Evolutionary conservation across 2,329 filamentous ascomycete species (phyloP).

Genomic region (Diaporthe australafricana): DNA sequence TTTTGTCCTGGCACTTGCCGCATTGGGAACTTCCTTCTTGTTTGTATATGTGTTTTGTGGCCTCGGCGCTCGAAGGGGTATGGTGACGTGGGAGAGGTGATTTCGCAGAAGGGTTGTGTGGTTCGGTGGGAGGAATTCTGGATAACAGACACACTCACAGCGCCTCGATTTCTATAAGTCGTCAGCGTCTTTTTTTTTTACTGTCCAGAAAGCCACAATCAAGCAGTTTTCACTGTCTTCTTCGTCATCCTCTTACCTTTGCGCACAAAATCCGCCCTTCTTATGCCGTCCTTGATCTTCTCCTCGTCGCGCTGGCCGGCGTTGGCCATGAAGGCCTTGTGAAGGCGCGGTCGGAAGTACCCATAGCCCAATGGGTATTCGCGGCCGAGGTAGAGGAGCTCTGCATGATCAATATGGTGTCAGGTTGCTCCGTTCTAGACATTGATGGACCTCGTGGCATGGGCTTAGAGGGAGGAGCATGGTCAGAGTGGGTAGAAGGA

Average conservation of each 20-base stretch:
- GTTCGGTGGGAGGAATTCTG: neutral
- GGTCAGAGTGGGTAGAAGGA: neutral
- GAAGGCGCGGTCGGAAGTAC: slow-evolving; percentile 85
- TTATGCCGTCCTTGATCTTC: slow-evolving; percentile 81
- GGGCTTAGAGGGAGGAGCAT: too few relatives aligned
- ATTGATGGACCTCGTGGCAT: too few relatives aligned
- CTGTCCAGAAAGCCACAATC: too few relatives aligned
- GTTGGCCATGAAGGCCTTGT: slow-evolving; percentile 87
- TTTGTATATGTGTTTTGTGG: too few relatives aligned
- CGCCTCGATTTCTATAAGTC: slow-evolving; percentile 82
- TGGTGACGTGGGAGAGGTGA: neutral
- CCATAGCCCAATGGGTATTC: slow-evolving; percentile 86
- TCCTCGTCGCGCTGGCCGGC: slow-evolving; percentile 76
- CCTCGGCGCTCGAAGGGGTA: neutral
- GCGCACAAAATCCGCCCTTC: slow-evolving; percentile 86
- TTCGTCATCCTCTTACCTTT: slow-evolving; percentile 70
- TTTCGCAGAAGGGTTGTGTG: neutral
- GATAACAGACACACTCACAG: slow-evolving; percentile 70
- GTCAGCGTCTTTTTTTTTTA: neutral
- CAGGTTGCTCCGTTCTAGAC: too few relatives aligned
- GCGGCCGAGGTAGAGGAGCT: slow-evolving; percentile 84
- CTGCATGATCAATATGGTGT: slow-evolving; percentile 54
- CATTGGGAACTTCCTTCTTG: neutral
- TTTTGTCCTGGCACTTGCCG: neutral
- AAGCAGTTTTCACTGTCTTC: slow-evolving; percentile 34